Evolutionary conservation across 1,139 yeast genomes (phyloP).

Genomic region (Geotrichum bryndzae): DNA sequence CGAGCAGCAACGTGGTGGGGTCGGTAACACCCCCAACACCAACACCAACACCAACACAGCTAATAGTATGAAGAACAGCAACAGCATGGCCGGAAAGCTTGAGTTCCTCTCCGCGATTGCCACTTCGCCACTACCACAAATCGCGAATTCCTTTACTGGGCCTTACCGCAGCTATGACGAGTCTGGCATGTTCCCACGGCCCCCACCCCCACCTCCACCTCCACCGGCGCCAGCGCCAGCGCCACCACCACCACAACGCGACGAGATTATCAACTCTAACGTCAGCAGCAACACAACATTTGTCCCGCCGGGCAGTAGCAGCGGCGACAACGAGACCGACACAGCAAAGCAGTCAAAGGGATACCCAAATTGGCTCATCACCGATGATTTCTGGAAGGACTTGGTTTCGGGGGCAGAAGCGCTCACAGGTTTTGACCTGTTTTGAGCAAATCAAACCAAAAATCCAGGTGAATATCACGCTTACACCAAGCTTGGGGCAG

Average conservation of each 20-base stretch:
- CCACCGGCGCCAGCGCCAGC: too few relatives aligned
- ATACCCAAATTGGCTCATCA: conserved; percentile 27
- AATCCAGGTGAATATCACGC: background rate
- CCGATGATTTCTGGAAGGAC: conserved; percentile 33
- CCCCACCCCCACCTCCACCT: background rate
- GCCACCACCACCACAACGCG: background rate
- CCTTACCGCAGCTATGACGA: background rate
- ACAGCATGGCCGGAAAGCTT: background rate
- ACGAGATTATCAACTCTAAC: background rate
- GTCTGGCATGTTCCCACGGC: background rate
- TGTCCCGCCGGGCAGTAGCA: background rate
- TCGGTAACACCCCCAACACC: too few relatives aligned
- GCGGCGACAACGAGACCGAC: background rate
- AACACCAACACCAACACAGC: background rate
- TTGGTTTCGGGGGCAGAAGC: conserved; percentile 31
- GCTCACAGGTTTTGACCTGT: conserved; percentile 28
- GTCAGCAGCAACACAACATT: too few relatives aligned
- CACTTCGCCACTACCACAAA: background rate
- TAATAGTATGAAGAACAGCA: background rate
- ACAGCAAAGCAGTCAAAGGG: conserved; percentile 19
- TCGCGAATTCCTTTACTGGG: background rate
- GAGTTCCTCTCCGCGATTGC: background rate
- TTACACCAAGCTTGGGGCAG: background rate
- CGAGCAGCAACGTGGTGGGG: background rate
- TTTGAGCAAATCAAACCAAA: background rate